These are phyloP conservation scores for Penicillium sp. DNA, from an alignment of 2,329 filamentous ascomycete genomes.

Conservation along the genomic window DNA sequence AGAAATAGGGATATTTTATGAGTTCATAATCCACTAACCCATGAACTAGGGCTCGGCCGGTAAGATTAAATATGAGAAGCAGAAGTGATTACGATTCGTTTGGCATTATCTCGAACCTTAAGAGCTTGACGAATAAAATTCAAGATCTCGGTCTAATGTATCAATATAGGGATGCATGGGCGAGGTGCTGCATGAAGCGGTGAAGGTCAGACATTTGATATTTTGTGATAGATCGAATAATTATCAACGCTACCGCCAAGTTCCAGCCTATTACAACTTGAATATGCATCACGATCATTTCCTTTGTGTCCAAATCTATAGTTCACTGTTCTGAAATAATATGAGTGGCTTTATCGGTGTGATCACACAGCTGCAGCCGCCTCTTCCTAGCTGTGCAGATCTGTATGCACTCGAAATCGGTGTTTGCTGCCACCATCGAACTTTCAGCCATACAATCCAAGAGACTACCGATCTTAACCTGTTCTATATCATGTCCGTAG, in stretches of 20 bases:
- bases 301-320: background rate
- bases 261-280: background rate
- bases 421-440: background rate
- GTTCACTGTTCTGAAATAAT: background rate
- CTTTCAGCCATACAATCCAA: background rate
- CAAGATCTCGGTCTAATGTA: background rate
- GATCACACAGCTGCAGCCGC: constrained; percentile 16
- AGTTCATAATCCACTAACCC: background rate
- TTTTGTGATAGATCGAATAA: too few relatives aligned
- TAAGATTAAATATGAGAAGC: background rate
- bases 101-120: background rate
- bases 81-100: background rate
- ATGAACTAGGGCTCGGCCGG: background rate
- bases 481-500: background rate
- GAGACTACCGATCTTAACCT: background rate
- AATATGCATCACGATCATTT: background rate
- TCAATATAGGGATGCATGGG: background rate
- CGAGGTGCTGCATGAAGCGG: constrained; percentile 14
- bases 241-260: too few relatives aligned
- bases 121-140: background rate
- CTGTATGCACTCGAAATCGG: constrained; percentile 8
- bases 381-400: constrained; percentile 15
- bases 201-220: background rate
- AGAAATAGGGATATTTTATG: background rate
- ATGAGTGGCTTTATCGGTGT: constrained; percentile 9